Base-by-base conservation (phyloP, 805 yeast genomes). In the Suhomyces faveliae region DNA sequence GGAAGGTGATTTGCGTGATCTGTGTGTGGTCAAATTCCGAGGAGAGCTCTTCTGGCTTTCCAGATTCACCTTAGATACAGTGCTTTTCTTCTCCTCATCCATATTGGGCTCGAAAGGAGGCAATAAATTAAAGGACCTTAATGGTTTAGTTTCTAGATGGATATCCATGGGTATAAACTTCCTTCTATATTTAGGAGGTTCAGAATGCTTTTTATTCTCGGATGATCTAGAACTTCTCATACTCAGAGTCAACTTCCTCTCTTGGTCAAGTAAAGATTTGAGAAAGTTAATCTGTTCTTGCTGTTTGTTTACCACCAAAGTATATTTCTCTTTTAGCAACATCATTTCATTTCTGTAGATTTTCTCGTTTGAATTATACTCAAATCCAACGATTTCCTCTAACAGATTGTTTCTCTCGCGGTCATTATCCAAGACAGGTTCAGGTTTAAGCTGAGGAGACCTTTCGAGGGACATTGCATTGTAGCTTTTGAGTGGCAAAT, bases 251-350 rank as follows among this genome's bases (percentile, higher is more conserved):
- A 59, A 40, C 37, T 52, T 49, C 40, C 60, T 55, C 48, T 66
- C 68, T 30, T 61, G 56, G 11, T 41, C 43, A 40, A 66, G 51
- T 19, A 66, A 52, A 13, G 54, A 43, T 37, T 56, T 60, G 20
- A 64, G 50, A 39, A 59, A 55, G 11, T 55, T 50, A 15, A 62
- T 63, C 49, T 65, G 67, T 13, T 55, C 50, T 45, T 61, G 62
- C 43, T 66, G 67, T 43, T 56, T 61, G 12, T 47, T 40, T 8
- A 64, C 51, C 45, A 63, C 51, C 3, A 44, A 43, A 10, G 56
- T 49, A 37, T 66, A 66, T 9, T 58, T 54, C 40, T 61, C 56
- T 8, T 62, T 54, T 15, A 65, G 49, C 12, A 52, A 33, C 41
- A 56, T 49, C 63, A 62, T 55, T 50, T 62, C 68, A 5, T 50